Evolutionary conservation across 2,329 filamentous ascomycete species (phyloP).

Genomic region (Acrodontium crateriforme): DNA sequence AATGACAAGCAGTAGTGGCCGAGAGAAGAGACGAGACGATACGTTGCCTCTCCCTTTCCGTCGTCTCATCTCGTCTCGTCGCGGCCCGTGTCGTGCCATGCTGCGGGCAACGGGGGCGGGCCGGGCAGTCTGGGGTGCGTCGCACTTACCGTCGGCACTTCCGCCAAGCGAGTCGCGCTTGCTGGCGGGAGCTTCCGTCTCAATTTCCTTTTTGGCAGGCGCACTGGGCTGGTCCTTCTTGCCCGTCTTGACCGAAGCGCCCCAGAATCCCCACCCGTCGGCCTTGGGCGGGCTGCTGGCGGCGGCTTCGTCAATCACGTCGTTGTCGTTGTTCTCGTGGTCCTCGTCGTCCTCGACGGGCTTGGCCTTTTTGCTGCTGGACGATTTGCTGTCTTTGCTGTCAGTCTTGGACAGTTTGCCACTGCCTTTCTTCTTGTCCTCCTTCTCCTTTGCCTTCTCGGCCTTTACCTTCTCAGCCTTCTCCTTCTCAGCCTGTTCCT

Average conservation of each 20-base stretch:
- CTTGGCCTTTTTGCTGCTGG: constrained; percentile 1
- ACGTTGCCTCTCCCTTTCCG: no score
- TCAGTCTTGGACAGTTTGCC: constrained; percentile 13
- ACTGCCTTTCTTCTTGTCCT: constrained; percentile 8
- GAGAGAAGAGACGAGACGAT: no score
- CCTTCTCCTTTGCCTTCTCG: constrained; percentile 9
- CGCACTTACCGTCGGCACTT: no score
- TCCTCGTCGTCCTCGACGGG: constrained; percentile 8
- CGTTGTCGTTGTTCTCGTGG: no score
- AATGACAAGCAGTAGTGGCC: no score
- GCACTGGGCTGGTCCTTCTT: constrained; percentile 25
- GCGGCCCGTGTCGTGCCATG: no score
- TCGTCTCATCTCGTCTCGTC: no score
- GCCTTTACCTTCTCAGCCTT: constrained; percentile 20
- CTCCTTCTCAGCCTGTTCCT: constrained; percentile 20
- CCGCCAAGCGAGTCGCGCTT: no score
- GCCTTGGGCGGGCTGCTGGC: constrained; percentile 17
- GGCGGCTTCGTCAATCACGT: no score
- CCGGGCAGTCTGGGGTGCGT: no score
- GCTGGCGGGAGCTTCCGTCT: constrained; percentile 28
- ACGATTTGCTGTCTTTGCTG: constrained; percentile 18
- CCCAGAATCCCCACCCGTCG: constrained; percentile 30
- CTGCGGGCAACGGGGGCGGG: no score
- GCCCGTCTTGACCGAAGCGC: constrained; percentile 29
- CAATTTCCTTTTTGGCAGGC: constrained; percentile 28